Base-by-base conservation (phyloP, 345 rosid genomes). In the Sisymbrium irio region DNA sequence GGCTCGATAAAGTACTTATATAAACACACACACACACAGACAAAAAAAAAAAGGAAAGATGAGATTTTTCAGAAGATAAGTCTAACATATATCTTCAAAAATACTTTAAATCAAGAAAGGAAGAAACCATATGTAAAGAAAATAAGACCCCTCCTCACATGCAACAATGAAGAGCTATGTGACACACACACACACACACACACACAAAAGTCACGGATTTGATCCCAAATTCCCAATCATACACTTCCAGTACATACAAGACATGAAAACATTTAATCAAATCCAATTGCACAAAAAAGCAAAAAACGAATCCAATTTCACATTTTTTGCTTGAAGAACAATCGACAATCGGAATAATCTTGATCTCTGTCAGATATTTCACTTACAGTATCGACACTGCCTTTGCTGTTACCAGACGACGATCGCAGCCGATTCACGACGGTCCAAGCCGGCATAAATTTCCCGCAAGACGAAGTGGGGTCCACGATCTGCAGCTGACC, bases 401-500 rank as follows among this genome's bases (percentile, higher is more conserved):
- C 62, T 3, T 65, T 32, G 54, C 32, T 22, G 44, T n/a, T n/a
- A n/a, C 25, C 22, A 39, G 28, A 7, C 59, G 67, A 27, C 6
- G 71, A 59, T 32, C 56, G 76, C 0, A 25, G 77, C 25, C 42
- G 62, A 40, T 58, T 65, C 55, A 69, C 65, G 65, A 33, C 49
- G 56, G 68, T 30, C 55, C 57, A 54, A 54, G 54, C 71, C 12
- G 59, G 76, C 2, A 28, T 19, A 45, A n/a, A 9, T 12, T 45
- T 62, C 18, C 65, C 37, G 36, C 59, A 58, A 44, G 14, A 50
- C 40, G 50, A 59, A 50, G 9, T 46, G 14, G 50, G 47, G 36
- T 74, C 78, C 65, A 71, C 75, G 37, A 82, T 56, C 75, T 77
- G 80, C 30, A 75, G 69, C 70, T 77, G 50, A 3, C 35, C 15